These are phyloP conservation scores for Fusarium hostae DNA, from an alignment of 2,329 filamentous ascomycete genomes.

Conservation along the genomic window DNA sequence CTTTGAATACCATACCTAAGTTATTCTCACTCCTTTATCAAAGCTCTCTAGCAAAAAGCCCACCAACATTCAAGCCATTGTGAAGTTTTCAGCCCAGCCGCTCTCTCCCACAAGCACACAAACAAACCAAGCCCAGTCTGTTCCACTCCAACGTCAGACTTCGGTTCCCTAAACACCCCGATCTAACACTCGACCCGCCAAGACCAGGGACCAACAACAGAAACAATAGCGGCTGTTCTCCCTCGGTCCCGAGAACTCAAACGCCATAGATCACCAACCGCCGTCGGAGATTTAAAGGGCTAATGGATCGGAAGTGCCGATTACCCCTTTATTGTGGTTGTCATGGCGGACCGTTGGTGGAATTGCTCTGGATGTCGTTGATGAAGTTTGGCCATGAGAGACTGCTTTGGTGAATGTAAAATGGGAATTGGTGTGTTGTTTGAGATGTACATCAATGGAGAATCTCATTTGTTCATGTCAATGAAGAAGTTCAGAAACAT, in stretches of 20 bases:
- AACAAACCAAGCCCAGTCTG: background rate
- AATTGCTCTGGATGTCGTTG: background rate
- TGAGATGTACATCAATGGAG: background rate
- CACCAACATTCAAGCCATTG: background rate
- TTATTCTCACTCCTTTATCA: background rate
- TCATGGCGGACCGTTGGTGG: background rate
- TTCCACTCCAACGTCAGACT: too few species aligned
- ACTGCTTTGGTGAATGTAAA: background rate
- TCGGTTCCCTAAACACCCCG: too few species aligned
- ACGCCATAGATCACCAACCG: background rate
- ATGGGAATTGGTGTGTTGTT: rapidly evolving
- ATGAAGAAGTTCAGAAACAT: background rate
- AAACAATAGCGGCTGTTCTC: background rate
- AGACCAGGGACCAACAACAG: background rate
- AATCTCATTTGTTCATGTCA: rapidly evolving
- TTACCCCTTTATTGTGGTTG: background rate
- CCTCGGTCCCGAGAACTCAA: background rate
- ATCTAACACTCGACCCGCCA: background rate
- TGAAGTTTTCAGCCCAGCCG: background rate
- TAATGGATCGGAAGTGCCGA: background rate
- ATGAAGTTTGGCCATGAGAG: background rate
- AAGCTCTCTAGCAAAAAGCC: background rate
- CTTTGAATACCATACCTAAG: background rate
- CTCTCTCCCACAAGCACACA: background rate
- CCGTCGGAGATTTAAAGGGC: background rate